Conservation (phyloP, 2,329 filamentous ascomycete species). For the Claviceps pazoutovae region DNA sequence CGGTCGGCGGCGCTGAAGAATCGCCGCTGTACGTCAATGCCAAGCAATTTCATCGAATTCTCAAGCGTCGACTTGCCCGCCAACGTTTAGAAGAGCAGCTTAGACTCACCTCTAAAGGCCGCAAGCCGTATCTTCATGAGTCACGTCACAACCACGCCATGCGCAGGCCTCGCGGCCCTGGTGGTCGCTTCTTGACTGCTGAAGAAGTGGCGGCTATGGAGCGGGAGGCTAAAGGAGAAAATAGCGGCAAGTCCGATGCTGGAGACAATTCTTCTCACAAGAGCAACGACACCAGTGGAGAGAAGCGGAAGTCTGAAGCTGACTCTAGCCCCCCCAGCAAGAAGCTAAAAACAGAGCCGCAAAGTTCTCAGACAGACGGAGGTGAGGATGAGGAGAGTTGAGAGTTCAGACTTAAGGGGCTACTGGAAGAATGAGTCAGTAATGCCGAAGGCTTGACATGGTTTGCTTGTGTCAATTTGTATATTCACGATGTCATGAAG, state of each 20-base stretch:
- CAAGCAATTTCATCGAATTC: slow-evolving; percentile 94
- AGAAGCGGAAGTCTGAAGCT: slow-evolving; percentile 48
- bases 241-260: slow-evolving; percentile 18
- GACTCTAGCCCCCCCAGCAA: slow-evolving; percentile 36
- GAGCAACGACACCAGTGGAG: slow-evolving; percentile 23
- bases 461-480: slow-evolving; percentile 7
- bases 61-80: slow-evolving; percentile 84
- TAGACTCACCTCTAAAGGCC: slow-evolving; percentile 81
- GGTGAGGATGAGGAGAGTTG: slow-evolving; percentile 19
- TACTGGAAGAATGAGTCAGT: neutral
- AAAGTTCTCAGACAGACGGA: slow-evolving; percentile 24
- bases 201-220: slow-evolving; percentile 92
- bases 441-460: neutral
- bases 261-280: slow-evolving; percentile 13
- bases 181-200: slow-evolving; percentile 88
- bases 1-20: slow-evolving; percentile 62
- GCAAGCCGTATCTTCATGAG: slow-evolving; percentile 94
- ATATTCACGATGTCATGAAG: slow-evolving; percentile 25
- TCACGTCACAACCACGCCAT: slow-evolving; percentile 97
- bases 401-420: neutral
- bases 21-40: slow-evolving; percentile 95
- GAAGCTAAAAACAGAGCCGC: slow-evolving; percentile 39
- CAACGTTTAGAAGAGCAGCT: slow-evolving; percentile 90
- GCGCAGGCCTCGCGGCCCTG: slow-evolving; percentile 83
- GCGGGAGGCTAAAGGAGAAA: slow-evolving; percentile 35